Evolutionary conservation across 768 basidiomycete species (phyloP).

Genomic region (Hygrophorus russula): DNA sequence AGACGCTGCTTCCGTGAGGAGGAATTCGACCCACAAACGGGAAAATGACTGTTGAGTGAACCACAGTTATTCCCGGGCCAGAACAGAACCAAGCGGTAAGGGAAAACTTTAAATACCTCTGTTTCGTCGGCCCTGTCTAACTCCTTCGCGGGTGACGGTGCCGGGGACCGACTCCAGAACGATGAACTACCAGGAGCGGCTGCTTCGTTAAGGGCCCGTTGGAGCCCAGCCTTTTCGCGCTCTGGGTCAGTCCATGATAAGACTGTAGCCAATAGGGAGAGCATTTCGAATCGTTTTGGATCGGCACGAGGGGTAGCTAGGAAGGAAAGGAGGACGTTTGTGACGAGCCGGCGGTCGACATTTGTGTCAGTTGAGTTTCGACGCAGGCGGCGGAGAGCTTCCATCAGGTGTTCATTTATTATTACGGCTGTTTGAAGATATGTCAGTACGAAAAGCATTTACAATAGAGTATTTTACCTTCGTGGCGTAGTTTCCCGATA

Average conservation of each 20-base stretch:
- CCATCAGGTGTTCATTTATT: conserved; percentile 94
- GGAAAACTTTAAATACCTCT: conserved; percentile 38
- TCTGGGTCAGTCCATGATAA: conserved; percentile 90
- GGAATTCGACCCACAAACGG: conserved; percentile 94
- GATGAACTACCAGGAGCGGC: conserved; percentile 12
- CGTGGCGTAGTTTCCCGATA: conserved; percentile 91
- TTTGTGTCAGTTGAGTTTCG: conserved; percentile 82
- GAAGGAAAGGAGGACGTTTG: conserved; percentile 87
- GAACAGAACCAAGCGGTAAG: not conserved
- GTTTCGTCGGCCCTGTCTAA: conserved; percentile 76
- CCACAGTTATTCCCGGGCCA: not conserved
- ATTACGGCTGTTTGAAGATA: conserved; percentile 62
- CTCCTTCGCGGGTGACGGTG: conserved; percentile 32
- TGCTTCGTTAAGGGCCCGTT: conserved; percentile 29
- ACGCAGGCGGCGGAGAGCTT: conserved; percentile 89
- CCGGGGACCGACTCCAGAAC: conserved; percentile 33
- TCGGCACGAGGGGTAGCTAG: conserved; percentile 85
- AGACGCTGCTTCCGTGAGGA: conserved; percentile 78
- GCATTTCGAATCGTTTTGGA: conserved; percentile 94
- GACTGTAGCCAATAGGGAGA: conserved; percentile 77
- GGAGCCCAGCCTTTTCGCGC: conserved; percentile 83
- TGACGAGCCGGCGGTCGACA: conserved; percentile 89
- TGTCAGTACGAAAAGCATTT: not conserved
- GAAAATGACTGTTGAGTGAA: conserved; percentile 70
- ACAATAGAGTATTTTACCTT: conserved; percentile 41